phyloP scores from a whole-genome alignment of 176 grass and related monocot genomes.

The Triticum monococcum region DNA sequence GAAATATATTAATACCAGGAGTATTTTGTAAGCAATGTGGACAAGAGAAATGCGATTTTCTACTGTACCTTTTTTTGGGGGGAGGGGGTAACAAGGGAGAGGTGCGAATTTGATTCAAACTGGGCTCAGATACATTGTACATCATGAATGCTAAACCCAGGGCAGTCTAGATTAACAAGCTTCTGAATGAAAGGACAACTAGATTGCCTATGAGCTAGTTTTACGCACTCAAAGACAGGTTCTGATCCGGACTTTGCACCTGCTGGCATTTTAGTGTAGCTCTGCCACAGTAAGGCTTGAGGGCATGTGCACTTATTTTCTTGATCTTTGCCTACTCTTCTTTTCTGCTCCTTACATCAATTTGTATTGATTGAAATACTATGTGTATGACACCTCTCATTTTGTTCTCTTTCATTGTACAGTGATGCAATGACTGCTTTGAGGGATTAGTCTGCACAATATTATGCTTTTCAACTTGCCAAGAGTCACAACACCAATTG shows the following conservation, averaged over 20 bases:
- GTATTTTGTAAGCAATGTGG: neutral
- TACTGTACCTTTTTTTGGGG: too few relatives aligned
- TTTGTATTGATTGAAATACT: neutral
- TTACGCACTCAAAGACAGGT: too few relatives aligned
- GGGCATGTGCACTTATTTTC: neutral
- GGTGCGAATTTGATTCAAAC: neutral
- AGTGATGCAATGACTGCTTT: conserved; percentile 31
- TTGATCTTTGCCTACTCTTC: neutral
- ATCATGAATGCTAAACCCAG: too few relatives aligned
- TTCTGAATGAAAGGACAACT: too few relatives aligned
- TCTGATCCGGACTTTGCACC: neutral
- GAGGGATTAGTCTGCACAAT: conserved; percentile 7
- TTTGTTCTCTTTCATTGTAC: neutral
- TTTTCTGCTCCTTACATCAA: neutral
- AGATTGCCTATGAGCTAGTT: too few relatives aligned
- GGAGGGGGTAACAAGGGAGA: too few relatives aligned
- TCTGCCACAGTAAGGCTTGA: neutral
- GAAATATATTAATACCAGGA: too few relatives aligned
- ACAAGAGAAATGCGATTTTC: neutral
- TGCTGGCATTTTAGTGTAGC: neutral
- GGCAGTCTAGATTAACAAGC: too few relatives aligned
- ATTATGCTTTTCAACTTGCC: conserved; percentile 34
- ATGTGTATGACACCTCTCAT: conserved; percentile 10
- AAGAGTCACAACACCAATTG: conserved; percentile 17
- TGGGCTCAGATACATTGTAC: neutral